Base-by-base conservation (phyloP, 2,329 filamentous ascomycete species). In the Alternaria incomplexa region DNA sequence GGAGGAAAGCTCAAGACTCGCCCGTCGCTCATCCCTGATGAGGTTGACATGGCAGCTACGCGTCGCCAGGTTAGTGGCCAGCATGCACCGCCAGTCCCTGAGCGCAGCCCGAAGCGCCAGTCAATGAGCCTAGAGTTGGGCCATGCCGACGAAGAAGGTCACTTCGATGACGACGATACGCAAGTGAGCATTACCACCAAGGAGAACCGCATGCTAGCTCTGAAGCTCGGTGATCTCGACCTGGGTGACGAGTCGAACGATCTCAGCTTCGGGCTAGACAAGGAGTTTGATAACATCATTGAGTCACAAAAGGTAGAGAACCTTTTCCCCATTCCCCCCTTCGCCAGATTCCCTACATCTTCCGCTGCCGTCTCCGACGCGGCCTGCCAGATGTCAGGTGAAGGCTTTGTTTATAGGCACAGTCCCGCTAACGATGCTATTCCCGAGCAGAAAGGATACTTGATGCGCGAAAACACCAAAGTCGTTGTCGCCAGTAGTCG, bases 381-480 rank as follows among this genome's bases (percentile, higher is more conserved):
- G 40, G 69, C 65, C 28, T 67, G 67, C 62, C 65, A 74, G 23
- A 75, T 76, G 64, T 69, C 68, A 45, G 72, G 69, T 32, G 69
- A 78, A 69, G 61, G 70, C 53, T 75, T 76, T 45, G 66, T 72
- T 13, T 75, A 72, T 62, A 73, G 71, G 67, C 51, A 72, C 70
- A 72, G 71, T 67, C 63, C 75, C 61, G 81, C 85, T 88, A 74
- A 85, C 80, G 57, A 62, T 28, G 70, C 69, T 76, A 74, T 82
- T 72, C 84, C 81, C 71, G 86, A 85, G 89, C 91, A 97, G 94
- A 94, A 96, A 84, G 96, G 96, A 60, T 99, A 99, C 77, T 86
- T 98, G 48, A 99, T 98, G 95, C 90, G 96, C 74, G 95, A 99
- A 74, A 99, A 98, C 81, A 98, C 95, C 4, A 98, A 98, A 81